phyloP scores from a whole-genome alignment of 768 basidiomycete genomes.

The Russula ochroleuca region DNA sequence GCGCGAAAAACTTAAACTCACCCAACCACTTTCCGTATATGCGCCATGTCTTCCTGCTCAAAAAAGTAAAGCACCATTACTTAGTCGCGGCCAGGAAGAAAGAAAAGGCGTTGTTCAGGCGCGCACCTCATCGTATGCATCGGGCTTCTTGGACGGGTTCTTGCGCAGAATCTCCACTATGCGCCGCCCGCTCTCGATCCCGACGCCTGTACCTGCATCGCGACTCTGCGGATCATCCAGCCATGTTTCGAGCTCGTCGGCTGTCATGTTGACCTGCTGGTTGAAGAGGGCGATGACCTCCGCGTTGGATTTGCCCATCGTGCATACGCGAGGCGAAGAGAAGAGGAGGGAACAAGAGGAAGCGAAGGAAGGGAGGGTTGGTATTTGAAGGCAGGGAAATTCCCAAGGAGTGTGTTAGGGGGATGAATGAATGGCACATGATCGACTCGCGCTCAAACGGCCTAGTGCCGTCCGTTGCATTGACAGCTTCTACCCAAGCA shows the following conservation, averaged over 20 bases:
- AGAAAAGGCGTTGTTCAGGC: not conserved
- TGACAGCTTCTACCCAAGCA: not conserved
- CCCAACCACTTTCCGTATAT: conserved; percentile 37
- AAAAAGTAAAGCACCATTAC: not conserved
- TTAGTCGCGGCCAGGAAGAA: not conserved
- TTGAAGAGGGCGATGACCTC: conserved; percentile 35
- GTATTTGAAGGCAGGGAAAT: not conserved
- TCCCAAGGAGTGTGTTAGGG: not conserved
- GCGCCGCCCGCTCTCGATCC: conserved; percentile 35
- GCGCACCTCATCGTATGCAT: conserved; percentile 33
- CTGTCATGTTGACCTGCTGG: conserved; percentile 34
- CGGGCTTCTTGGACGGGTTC: conserved; percentile 34
- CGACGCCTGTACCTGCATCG: conserved; percentile 35
- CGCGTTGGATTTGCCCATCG: conserved; percentile 33
- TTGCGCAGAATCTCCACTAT: conserved; percentile 36
- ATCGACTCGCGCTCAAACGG: not conserved
- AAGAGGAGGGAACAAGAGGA: not conserved
- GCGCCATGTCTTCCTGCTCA: conserved; percentile 33
- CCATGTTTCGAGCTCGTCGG: conserved; percentile 36
- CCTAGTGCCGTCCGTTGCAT: too few species aligned
- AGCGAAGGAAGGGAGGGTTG: not conserved
- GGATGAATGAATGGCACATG: not conserved
- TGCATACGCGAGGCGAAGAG: not conserved
- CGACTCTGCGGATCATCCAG: conserved; percentile 34
- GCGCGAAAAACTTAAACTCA: conserved; percentile 15